Base-by-base conservation (phyloP, 2,329 filamentous ascomycete species). In the Clarireedia homoeocarpa region DNA sequence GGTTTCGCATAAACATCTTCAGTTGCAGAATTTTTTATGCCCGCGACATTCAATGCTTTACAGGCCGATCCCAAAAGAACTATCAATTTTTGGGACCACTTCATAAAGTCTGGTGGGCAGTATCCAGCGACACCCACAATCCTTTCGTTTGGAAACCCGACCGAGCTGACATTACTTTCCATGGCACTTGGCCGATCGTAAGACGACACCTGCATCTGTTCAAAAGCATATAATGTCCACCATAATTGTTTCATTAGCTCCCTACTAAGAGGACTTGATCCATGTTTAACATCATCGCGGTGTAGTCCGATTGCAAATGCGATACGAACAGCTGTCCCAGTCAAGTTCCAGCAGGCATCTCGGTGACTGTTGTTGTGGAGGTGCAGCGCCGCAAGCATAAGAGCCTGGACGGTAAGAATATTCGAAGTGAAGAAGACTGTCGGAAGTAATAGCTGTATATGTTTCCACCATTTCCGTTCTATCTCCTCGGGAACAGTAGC, bases 351-450 rank as follows among this genome's bases (percentile, higher is more conserved):
- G n/a, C 58, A 61, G 20, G 56, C 58, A 61, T 75, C 73, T 38
- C 72, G 69, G 58, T 73, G 72, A 61, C 73, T 73, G 1, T 72
- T 73, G 60, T 75, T 75, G 65, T 75, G 73, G 27, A 75, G 71
- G 57, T 75, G 73, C 5, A 74, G 61, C 9, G 72, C 70, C 6
- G 71, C 70, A 9, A 75, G 69, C 63, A 75, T 63, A 45, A 75
- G 64, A 4, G 72, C 71, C 62, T 75, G 72, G 9, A 75, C 69
- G 0, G 73, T 71, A 50, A 65, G 64, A 30, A 74, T 62, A 62
- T 70, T 74, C 4, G 73, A 73, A 1, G 71, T 73, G 59, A 74
- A 74, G 50, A 74, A 66, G 38, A 74, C 72, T 12, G 70, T 70
- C 1, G 73, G 71, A 12, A 75, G 65, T 3, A 74, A 65, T 5